Conservation (phyloP, 2,329 filamentous ascomycete genomes). For the Arthroderma sp. region DNA sequence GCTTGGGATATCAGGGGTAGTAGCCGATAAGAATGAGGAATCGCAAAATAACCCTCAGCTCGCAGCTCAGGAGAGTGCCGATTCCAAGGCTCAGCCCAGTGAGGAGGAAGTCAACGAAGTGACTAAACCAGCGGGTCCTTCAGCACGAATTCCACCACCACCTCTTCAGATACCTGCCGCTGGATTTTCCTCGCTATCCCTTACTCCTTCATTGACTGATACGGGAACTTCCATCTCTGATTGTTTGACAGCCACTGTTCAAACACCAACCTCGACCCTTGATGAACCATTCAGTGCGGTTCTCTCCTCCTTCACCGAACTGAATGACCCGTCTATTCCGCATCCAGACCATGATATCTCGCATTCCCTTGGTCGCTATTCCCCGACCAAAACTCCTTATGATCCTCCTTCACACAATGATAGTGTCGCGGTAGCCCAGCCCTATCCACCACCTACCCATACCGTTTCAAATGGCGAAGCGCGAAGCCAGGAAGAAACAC, state of each 20-base stretch:
- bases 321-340: constrained; percentile 11
- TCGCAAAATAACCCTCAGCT: constrained; percentile 3
- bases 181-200: constrained; percentile 21
- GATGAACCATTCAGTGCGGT: constrained; percentile 11
- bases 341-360: constrained; percentile 1
- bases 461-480: constrained; percentile 15
- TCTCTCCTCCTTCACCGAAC: constrained; percentile 8
- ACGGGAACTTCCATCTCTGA: constrained; percentile 14
- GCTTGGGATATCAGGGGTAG: constrained; percentile 34
- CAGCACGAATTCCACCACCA: constrained; percentile 29
- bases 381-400: background rate
- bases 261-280: constrained; percentile 18
- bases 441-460: no score
- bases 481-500: constrained; percentile 12
- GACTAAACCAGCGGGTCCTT: background rate
- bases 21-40: constrained; percentile 1
- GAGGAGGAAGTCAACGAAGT: background rate
- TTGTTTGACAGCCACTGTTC: constrained; percentile 25
- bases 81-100: background rate
- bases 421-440: background rate
- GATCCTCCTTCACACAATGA: background rate
- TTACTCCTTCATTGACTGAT: constrained; percentile 9
- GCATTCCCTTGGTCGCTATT: constrained; percentile 2
- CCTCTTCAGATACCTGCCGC: constrained; percentile 32
- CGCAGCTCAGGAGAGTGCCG: background rate